Evolutionary conservation across 2,329 filamentous ascomycete species (phyloP), one percentile per base, ranked within the genome.

Genomic region (Mycosphaerella arachidis): DNA sequence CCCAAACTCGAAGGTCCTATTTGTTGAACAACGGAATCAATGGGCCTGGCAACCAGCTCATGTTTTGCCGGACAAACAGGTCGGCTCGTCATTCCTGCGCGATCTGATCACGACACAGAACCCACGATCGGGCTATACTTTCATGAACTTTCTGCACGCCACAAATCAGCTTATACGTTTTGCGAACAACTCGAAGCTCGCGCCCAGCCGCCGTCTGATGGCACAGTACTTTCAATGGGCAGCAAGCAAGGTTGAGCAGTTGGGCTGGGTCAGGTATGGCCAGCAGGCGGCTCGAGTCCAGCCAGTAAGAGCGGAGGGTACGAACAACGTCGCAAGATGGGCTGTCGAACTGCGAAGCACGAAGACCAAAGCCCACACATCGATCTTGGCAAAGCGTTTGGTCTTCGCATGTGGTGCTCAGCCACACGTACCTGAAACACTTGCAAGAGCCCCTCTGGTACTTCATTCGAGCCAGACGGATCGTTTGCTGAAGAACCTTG

Each of bases 31-130:
- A 9, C 53, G 68, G 33, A 35, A 35, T 9, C 53, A 53, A 3
- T 70, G 68, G 53, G 52, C 55, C 27, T 66, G 64, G 62, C 54
- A 62, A 16, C 59, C 62, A 18, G 64, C 59, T 13, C 57, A 64
- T 52, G 55, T 67, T 10, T 54, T 67, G 33, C 63, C 65, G 13
- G 66, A 69, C 30, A 57, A 60, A 31, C 56, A 58, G 20, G 56
- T 66, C 20, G 65, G 63, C 18, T 63, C 64, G 13, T 61, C 59
- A 2, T 70, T 71, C 53, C 48, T 71, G 50, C 64, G 68, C 9
- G 70, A 71, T 53, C 52, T 71, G 48, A 61, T 65, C 55, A 70
- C 68, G n/a, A 63, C 63, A 16, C 63, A 66, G 54, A 70, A 71
- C 45, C 70, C 70, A 6, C 63, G 66, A 37, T 71, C 68, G 12